Base-by-base conservation (phyloP, 2,329 filamentous ascomycete species). In the Fusarium marasasianum region DNA sequence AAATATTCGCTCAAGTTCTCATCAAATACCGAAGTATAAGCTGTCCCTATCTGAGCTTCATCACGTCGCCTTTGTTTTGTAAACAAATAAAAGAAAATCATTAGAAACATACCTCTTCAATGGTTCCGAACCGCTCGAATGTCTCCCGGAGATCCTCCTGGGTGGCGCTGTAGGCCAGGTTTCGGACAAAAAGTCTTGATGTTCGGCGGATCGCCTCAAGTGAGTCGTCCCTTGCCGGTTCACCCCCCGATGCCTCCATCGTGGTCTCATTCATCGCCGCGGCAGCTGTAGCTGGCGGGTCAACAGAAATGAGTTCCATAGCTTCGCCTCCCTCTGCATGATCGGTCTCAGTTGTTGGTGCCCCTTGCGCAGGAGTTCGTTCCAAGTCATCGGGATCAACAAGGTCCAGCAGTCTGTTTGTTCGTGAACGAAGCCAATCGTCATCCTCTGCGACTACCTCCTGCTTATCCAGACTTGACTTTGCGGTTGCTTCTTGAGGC, bases 1-100 rank as follows among this genome's bases (percentile, higher is more conserved):
- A 98, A 97, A 98, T 96, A 93, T 90, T 94, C 92, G 95, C 92
- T 92, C 91, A 91, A 86, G 84, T 88, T 94, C 87, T 91, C 93
- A 95, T 97, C 95, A 98, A 87, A 87, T 94, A 93, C 94, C 86
- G 82, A 79, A 87, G 93, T 93, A 96, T 98, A 93, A 95, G 96
- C 91, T 98, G 96, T 98, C 96, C 96, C 96, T 98, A 98, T 98
- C 96, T 93, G 93, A 93, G 90, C 86, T 94, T 98, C 96, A 98
- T 98, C 96, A 96, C 89, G 83, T 85, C 86, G 87, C 71, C 63
- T 51, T 65, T 56, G 67, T 63, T 55, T 63, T 17, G 17, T 45
- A 44, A 47, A 55, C 67, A 66, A 50, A 57, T 35, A 53, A 62
- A 72, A 66, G 35, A 58, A 56, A 77, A 71, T 63, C 54, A 59